Conservation (phyloP, 2,329 filamentous ascomycete species). For the Fusarium praegraminearum region DNA sequence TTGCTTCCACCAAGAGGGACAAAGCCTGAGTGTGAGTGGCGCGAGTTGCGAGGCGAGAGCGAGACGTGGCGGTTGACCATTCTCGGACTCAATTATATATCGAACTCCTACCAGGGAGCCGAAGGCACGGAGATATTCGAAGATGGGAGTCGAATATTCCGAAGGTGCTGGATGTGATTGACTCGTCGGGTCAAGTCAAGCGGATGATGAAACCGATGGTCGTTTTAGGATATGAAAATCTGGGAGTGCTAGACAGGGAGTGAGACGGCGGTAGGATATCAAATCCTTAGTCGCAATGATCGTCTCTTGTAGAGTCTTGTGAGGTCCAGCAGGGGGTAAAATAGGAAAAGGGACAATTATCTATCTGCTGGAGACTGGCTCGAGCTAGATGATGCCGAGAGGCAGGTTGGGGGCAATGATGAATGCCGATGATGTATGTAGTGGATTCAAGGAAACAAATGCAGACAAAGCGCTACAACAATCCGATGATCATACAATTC, state of each 20-base stretch:
- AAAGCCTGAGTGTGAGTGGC: constrained; percentile 58
- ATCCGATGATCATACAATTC: constrained; percentile 14
- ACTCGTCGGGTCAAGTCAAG: constrained; percentile 20
- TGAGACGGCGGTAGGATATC: constrained; percentile 44
- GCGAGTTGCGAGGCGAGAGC: constrained; percentile 54
- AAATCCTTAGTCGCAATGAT: constrained; percentile 42
- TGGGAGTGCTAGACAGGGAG: constrained; percentile 27
- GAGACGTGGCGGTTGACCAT: constrained; percentile 50
- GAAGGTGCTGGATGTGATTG: constrained; percentile 28
- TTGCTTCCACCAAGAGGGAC: constrained; percentile 55
- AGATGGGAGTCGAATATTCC: constrained; percentile 26
- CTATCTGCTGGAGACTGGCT: constrained; percentile 43
- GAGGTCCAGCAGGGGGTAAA: constrained; percentile 2
- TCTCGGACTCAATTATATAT: constrained; percentile 25
- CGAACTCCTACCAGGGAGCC: constrained; percentile 43
- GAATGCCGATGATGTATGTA: constrained; percentile 34
- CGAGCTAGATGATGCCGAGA: constrained; percentile 38
- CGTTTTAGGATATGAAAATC: constrained; percentile 29
- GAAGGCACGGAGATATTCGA: constrained; percentile 24
- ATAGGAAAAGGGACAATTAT: constrained; percentile 25
- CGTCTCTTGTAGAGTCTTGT: constrained; percentile 20
- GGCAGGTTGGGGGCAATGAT: constrained; percentile 35
- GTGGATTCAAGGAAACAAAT: constrained; percentile 39
- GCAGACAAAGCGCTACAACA: constrained; percentile 32
- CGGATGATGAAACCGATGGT: constrained; percentile 38